Evolutionary conservation across 371 early-diverging fungal species (phyloP).

Genomic region (Astathelohania contejeani): DNA sequence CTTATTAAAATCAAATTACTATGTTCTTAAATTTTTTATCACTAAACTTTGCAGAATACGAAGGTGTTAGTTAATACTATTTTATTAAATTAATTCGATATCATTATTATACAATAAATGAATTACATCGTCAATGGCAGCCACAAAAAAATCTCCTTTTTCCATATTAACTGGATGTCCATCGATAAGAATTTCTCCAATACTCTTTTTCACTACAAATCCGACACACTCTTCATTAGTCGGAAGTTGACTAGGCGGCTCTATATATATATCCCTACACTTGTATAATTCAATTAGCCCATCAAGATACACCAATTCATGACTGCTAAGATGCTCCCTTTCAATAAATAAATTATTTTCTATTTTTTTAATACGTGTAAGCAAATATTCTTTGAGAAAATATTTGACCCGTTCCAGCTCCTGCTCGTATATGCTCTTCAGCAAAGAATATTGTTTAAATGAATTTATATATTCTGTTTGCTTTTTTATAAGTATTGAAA

Average conservation of each 20-base stretch:
- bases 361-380: constrained; percentile 30
- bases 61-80: too few relatives aligned
- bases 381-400: constrained; percentile 35
- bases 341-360: constrained; percentile 20
- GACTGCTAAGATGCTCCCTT: neutral
- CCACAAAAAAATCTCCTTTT: constrained; percentile 43
- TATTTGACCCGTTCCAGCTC: constrained; percentile 42
- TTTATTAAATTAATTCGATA: constrained; percentile 22
- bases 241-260: neutral
- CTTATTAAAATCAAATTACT: too few relatives aligned
- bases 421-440: constrained; percentile 28
- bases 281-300: constrained; percentile 7
- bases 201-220: constrained; percentile 24
- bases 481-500: constrained; percentile 7
- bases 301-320: constrained; percentile 19
- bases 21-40: too few relatives aligned
- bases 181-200: constrained; percentile 28
- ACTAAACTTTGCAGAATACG: too few relatives aligned
- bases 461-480: constrained; percentile 7
- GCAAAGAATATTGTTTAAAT: neutral
- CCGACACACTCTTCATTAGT: constrained; percentile 25
- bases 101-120: constrained; percentile 11
- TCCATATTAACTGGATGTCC: constrained; percentile 23
- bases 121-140: constrained; percentile 22
- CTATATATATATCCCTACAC: constrained; percentile 13